Base-by-base conservation (phyloP, 129 eudicot species). In the Flaveria sonorensis region DNA sequence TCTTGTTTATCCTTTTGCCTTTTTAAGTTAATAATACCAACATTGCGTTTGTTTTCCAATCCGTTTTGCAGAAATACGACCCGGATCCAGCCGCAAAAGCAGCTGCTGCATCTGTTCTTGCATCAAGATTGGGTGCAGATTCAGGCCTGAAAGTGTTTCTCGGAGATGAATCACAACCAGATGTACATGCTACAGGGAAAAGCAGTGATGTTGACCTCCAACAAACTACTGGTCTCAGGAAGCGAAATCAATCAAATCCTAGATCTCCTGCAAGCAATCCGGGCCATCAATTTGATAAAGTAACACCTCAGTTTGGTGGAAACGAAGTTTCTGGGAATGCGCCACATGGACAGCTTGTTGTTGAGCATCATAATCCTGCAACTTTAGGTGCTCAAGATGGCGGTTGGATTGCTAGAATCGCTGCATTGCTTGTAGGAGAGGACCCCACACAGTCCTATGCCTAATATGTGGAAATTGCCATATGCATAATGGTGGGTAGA, bases 401-500 rank as follows among this genome's bases (percentile, higher is more conserved):
- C 10, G 96, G 98, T 50, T 94, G 98, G 98, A 68, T 94, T 70
- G 92, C 98, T 77, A 88, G 90, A 74, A 57, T 94, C 79, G 98
- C 97, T 9, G 98, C 98, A 24, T 77, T 94, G 84, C 98, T 94
- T 66, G 98, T 94, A 56, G 98, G 98, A 14, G 98, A 94, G 84
- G 98, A 94, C 79, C 98, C 97, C 16, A 85, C 97, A 28, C 96
- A 89, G 66, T 91, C 96, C n/a, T 91, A 85, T 59, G 98, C 98
- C 97, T 94, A 19, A 94, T 94, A 67, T 94, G 98, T 71, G 96
- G 98, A 48, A 91, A 86, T 84, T 94, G 98, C 59, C 97, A 91
- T 86, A 91, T 91, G 93, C 98, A 94, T 89, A 94, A 94, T 68
- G 98, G 98, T 94, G 64, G 81, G 87, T 82, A 13, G 19, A 62